A percentile compares a stretch with the other conserved stretches of the same genome.
Evolutionary conservation across 768 basidiomycete species (phyloP).

Genomic region (Pulveroboletus sp.): DNA sequence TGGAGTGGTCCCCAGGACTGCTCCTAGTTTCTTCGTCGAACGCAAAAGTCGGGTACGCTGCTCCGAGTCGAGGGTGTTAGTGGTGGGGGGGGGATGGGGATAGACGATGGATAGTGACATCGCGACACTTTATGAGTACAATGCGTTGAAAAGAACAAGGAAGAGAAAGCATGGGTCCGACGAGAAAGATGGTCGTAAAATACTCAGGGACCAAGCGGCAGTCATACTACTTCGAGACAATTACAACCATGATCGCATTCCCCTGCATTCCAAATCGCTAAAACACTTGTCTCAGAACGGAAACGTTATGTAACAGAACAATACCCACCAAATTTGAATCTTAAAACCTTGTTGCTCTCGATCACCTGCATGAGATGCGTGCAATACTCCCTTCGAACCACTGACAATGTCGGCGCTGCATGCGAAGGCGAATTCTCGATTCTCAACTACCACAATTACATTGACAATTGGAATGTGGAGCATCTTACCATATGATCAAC

Average conservation of each 20-base stretch:
- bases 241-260: too few species aligned
- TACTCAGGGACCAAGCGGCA: background rate
- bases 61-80: slow-evolving; percentile 28
- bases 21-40: slow-evolving; percentile 35
- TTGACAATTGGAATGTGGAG: too few species aligned
- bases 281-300: slow-evolving; percentile 15
- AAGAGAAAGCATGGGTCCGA: background rate
- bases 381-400: too few species aligned
- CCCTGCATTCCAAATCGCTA: background rate
- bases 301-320: slow-evolving; percentile 12
- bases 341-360: too few species aligned
- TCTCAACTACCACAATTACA: too few species aligned
- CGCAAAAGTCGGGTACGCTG: slow-evolving; percentile 36
- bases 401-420: background rate
- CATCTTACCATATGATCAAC: too few species aligned
- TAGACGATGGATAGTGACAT: slow-evolving; percentile 24
- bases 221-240: slow-evolving; percentile 3
- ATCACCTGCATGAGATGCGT: too few species aligned
- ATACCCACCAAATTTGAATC: background rate
- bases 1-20: slow-evolving; percentile 36
- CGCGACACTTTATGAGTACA: slow-evolving; percentile 6
- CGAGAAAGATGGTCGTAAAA: background rate
- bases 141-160: background rate
- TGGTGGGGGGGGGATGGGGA: slow-evolving; percentile 33
- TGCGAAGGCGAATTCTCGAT: background rate